Evolutionary conservation across 805 yeast species (phyloP).

Genomic region (Saccharomycopsis lassenensis): DNA sequence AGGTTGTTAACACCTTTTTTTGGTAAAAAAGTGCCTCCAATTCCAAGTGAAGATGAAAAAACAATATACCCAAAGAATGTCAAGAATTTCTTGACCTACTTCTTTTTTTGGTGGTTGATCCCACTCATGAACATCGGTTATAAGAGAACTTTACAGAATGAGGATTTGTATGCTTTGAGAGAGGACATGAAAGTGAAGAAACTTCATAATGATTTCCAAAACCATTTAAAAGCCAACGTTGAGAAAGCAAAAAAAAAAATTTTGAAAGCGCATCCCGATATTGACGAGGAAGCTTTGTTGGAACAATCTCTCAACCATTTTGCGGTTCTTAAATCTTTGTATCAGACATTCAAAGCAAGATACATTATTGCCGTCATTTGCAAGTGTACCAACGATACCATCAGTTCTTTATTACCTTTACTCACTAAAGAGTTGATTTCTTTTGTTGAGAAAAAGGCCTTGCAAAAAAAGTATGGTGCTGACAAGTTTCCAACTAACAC

Average conservation of each 20-base stretch:
- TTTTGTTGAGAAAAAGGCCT: constrained; percentile 37
- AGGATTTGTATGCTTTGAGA: constrained; percentile 44
- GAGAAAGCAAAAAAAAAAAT: constrained; percentile 26
- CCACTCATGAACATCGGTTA: constrained; percentile 60
- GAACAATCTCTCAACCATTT: constrained; percentile 25
- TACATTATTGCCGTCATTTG: constrained; percentile 31
- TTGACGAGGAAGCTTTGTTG: constrained; percentile 30
- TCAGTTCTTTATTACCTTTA: constrained; percentile 43
- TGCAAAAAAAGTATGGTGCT: too few species aligned
- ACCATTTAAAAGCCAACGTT: constrained; percentile 25
- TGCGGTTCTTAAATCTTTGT: constrained; percentile 34
- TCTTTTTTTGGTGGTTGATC: constrained; percentile 56
- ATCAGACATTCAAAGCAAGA: constrained; percentile 37
- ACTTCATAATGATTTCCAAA: constrained; percentile 29
- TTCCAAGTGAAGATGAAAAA: constrained; percentile 31
- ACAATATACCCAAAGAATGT: constrained; percentile 31
- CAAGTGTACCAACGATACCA: constrained; percentile 36
- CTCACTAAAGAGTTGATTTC: constrained; percentile 42
- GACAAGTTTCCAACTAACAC: not conserved
- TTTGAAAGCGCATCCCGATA: constrained; percentile 26
- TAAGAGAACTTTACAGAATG: constrained; percentile 55
- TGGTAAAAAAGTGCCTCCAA: constrained; percentile 28
- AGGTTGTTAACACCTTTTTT: constrained; percentile 14
- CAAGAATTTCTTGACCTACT: constrained; percentile 28
- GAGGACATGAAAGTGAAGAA: constrained; percentile 32